Evolutionary conservation across 2,329 filamentous ascomycete species (phyloP), one percentile per base, ranked within the genome.

Genomic region (Fusarium sp.): DNA sequence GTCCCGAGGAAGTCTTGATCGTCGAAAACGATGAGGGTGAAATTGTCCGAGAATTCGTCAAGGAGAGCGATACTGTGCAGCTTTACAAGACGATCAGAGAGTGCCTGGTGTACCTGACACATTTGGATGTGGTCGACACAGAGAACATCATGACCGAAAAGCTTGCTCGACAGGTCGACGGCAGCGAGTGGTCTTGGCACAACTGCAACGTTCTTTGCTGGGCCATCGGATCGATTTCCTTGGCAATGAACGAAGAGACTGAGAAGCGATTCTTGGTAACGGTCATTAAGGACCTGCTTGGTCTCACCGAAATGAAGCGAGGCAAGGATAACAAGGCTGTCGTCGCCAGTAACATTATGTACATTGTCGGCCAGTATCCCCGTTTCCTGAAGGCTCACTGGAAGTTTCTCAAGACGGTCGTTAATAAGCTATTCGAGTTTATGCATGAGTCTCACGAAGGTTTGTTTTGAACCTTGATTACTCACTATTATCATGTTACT

Each of bases 81-180:
- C 88, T 99, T 2, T 99, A 99, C 88, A 99, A 99, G 87, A 98
- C 96, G 4, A 99, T 97, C 55, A 88, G 96, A 77, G 97, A 99
- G 80, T 98, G 96, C 76, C 84, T 99, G 55, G 96, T 99, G 60
- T 99, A 98, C 81, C 87, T 99, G 58, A 99, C 97, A 34, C 96
- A 99, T 84, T 84, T 99, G 76, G 96, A 99, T 77, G 97, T 99
- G 43, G 91, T 97, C 67, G 96, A 99, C 78, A 99, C 95, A 1
- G 96, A 99, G 82, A 92, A 92, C 69, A 99, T 99, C 84, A 99
- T 99, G 97, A 98, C 96, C 7, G 97, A 99, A 79, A 99, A 99
- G 84, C 86, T 99, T 56, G 91, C 94, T 32, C 92, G 94, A 73
- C 96, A 99, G 82, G 96, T 99, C 15, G 96, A 99, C 79, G 94